phyloP scores from a whole-genome alignment of 495 filamentous ascomycete genomes.

The Penicillium tannophilum region DNA sequence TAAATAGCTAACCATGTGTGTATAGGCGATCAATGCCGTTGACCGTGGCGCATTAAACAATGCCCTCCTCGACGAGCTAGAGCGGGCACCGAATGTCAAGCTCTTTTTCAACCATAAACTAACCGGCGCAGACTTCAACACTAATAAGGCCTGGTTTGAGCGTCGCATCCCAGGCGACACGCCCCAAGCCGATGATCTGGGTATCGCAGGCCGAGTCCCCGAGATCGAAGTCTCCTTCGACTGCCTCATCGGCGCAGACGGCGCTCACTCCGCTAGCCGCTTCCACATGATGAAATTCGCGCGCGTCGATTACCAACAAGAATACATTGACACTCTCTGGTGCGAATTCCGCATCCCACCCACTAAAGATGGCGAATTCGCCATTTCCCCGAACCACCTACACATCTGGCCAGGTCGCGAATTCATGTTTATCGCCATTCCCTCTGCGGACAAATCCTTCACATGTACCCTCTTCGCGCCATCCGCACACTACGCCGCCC shows the following conservation, averaged over 20 bases:
- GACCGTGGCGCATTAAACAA: constrained; percentile 87
- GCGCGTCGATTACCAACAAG: constrained; percentile 86
- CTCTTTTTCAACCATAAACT: constrained; percentile 92
- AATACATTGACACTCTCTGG: constrained; percentile 97
- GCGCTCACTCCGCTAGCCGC: constrained; percentile 85
- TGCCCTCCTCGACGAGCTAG: constrained; percentile 80
- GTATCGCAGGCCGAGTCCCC: constrained; percentile 37
- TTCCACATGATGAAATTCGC: constrained; percentile 94
- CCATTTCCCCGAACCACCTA: constrained; percentile 84
- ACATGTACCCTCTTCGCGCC: constrained; percentile 94
- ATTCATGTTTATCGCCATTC: constrained; percentile 98
- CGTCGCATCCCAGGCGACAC: constrained; percentile 40
- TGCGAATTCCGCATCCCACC: constrained; percentile 89
- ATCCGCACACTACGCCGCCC: constrained; percentile 44
- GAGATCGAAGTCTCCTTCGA: constrained; percentile 84
- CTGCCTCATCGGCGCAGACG: constrained; percentile 92
- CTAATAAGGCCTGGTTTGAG: constrained; percentile 86
- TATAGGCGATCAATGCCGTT: constrained; percentile 59
- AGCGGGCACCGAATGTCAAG: constrained; percentile 80
- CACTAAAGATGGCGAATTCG: constrained; percentile 58
- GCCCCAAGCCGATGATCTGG: constrained; percentile 30
- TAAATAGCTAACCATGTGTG: constrained; percentile 10
- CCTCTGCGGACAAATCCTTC: constrained; percentile 84
- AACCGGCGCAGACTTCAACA: constrained; percentile 78
- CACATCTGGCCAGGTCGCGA: constrained; percentile 95